Conservation (phyloP, 805 yeast species). For the Sugiyamaella marilandica region DNA sequence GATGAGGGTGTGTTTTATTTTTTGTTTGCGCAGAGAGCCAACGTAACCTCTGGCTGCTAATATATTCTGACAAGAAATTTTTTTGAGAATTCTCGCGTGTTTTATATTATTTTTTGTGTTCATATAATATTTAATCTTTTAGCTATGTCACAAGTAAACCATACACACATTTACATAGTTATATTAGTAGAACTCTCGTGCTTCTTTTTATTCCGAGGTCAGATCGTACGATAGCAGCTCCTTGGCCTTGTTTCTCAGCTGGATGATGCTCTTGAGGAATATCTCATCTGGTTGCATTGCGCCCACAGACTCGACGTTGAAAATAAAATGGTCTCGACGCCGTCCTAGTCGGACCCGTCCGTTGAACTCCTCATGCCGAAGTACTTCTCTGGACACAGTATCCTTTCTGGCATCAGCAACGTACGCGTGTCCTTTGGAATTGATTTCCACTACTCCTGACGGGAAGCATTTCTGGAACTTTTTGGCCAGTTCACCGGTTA, state of each 20-base stretch:
- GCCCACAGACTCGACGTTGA: slow-evolving; percentile 91
- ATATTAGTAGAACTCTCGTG: background rate
- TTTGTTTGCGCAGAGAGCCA: background rate
- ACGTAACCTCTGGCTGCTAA: background rate
- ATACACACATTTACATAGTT: background rate
- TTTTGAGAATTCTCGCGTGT: background rate
- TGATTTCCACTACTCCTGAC: slow-evolving; percentile 80
- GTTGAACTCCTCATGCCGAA: slow-evolving; percentile 86
- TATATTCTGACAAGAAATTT: background rate
- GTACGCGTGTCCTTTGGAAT: slow-evolving; percentile 61
- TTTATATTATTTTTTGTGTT: background rate
- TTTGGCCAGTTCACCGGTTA: slow-evolving; percentile 68
- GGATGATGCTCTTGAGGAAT: slow-evolving; percentile 82
- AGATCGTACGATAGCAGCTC: slow-evolving; percentile 22
- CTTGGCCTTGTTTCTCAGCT: slow-evolving; percentile 65
- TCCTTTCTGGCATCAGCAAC: slow-evolving; percentile 90
- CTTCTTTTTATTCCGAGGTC: background rate
- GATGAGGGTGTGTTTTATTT: background rate
- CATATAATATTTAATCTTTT: background rate
- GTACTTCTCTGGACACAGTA: slow-evolving; percentile 93
- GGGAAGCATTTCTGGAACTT: slow-evolving; percentile 90
- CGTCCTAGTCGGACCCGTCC: slow-evolving; percentile 90
- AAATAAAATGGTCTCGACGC: slow-evolving; percentile 86
- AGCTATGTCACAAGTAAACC: background rate
- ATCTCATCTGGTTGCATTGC: slow-evolving; percentile 97